These are phyloP conservation scores for Salvia sclarea DNA, from an alignment of 305 asterid genomes.

Conservation along the genomic window DNA sequence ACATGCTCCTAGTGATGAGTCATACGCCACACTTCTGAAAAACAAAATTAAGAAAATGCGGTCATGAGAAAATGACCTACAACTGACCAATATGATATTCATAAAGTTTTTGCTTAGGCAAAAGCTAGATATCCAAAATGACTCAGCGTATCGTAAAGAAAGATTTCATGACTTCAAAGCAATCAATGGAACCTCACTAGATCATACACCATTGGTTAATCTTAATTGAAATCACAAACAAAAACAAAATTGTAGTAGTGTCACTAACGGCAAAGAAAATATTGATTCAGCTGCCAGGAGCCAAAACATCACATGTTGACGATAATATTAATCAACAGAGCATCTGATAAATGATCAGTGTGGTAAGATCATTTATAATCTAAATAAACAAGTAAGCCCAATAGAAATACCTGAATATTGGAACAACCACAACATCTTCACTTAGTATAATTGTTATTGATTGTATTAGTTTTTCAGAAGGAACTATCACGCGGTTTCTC, in stretches of 20 bases:
- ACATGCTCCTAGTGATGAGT: constrained; percentile 81
- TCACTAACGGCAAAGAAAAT: neutral
- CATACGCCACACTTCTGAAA: constrained; percentile 74
- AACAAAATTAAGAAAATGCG: constrained; percentile 29
- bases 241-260: too few relatives aligned
- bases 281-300: constrained; percentile 17
- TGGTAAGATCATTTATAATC: neutral
- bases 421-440: constrained; percentile 54
- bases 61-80: constrained; percentile 29
- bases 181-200: constrained; percentile 9
- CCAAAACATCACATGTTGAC: neutral
- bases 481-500: constrained; percentile 57
- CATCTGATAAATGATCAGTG: constrained; percentile 23
- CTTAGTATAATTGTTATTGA: constrained; percentile 59
- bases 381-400: neutral
- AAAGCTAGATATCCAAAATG: constrained; percentile 20
- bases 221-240: too few relatives aligned
- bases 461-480: constrained; percentile 66
- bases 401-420: constrained; percentile 64
- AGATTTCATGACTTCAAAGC: constrained; percentile 13
- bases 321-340: constrained; percentile 10
- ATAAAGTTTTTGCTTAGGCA: constrained; percentile 16
- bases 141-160: constrained; percentile 7
- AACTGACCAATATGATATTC: constrained; percentile 16
- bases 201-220: constrained; percentile 18